Evolutionary conservation across 352 stramenopile species (phyloP), one percentile per base, ranked within the genome.

Genomic region (Pseudoperonospora humuli): DNA sequence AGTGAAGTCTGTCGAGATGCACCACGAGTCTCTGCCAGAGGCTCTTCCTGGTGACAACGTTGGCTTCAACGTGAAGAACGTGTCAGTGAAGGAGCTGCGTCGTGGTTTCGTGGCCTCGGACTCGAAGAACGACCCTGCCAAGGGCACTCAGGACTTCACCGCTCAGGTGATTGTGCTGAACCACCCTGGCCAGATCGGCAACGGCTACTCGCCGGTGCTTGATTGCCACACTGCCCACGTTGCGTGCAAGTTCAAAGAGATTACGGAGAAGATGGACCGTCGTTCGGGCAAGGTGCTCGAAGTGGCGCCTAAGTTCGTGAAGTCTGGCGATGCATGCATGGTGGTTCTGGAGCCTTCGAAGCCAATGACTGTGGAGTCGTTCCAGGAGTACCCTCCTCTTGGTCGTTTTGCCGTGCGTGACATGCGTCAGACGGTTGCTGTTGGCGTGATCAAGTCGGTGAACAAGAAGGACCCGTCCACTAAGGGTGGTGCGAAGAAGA

Each of bases 221-320:
- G 92, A 99, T 75, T 98, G 95, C 72, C 96, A 99, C 77, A 98
- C 96, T 20, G 82, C 90, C 5, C 95, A 98, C 64, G 88, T 98
- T 59, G 85, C 93, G n/a, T 98, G 95, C 75, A 92, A 85, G 59
- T 97, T 99, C 64, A 75, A 73, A 45, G 57, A 80, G 43, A 97
- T 99, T 59, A 91, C 84, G 39, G 70, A 97, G 60, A 98, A 97
- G 78, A 96, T 99, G 64, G 95, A 99, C 71, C 82, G 93, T 45
- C 72, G 84, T 57, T 97, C 92, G 18, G 95, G 95, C 63, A 96
- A 97, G 61, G 75, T 97, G 33, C 46, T 98, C 13, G 94, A 98
- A 61, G 61, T 67, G 39, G 86, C 97, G 53, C 93, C 96, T 21
- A 86, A 96, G 57, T 96, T 89, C 59, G 78, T 99, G 23, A 94